Conservation (phyloP, 139 green algal genomes). For the Volvox africanus region DNA sequence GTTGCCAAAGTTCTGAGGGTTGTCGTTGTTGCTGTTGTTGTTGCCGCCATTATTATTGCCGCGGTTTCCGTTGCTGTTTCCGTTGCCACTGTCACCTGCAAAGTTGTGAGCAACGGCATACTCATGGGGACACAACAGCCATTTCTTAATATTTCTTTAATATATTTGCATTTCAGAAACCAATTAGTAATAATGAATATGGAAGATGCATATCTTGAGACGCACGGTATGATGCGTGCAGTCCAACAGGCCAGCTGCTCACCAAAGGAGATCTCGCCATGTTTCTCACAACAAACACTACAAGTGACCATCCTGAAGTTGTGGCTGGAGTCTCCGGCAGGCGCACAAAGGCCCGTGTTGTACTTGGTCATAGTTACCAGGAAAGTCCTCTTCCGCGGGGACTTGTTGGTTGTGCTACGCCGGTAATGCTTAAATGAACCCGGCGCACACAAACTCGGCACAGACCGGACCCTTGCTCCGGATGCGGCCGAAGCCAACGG, state of each 20-base stretch:
- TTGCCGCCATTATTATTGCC: neutral
- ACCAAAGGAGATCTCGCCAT: neutral
- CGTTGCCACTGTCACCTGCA: neutral
- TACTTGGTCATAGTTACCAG: slow-evolving; percentile 49
- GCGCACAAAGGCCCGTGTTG: neutral
- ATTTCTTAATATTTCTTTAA: too few species aligned
- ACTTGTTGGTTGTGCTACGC: slow-evolving; percentile 46
- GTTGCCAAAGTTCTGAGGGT: neutral
- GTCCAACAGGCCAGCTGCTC: neutral
- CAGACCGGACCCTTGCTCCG: neutral
- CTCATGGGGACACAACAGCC: too few species aligned
- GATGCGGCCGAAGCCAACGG: neutral
- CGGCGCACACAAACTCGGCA: neutral
- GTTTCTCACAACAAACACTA: neutral
- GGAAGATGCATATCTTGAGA: too few species aligned
- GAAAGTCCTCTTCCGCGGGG: slow-evolving; percentile 55
- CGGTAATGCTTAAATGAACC: slow-evolving; percentile 39
- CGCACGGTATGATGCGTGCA: too few species aligned
- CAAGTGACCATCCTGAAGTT: neutral
- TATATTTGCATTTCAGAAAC: too few species aligned
- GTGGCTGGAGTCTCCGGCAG: neutral
- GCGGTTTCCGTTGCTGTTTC: neutral
- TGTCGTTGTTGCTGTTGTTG: slow-evolving; percentile 6
- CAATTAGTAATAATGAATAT: too few species aligned
- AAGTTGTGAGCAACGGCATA: too few species aligned